Base-by-base conservation (phyloP, 2,329 filamentous ascomycete genomes). In the Venturia pyrina region DNA sequence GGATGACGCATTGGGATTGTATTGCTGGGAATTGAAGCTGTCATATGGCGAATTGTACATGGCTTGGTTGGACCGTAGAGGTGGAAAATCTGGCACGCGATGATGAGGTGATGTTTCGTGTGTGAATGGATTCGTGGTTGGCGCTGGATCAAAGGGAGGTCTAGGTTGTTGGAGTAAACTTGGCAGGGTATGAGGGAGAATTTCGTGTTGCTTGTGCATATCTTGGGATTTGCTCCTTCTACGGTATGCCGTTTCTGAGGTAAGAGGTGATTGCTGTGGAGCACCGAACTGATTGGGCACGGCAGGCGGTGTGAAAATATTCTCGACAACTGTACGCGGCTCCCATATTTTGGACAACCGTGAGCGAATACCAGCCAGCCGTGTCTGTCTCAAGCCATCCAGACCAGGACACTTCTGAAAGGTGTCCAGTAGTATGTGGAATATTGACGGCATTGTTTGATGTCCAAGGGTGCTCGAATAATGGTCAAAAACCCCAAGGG, bases 1-100 rank as follows among this genome's bases (percentile, higher is more conserved):
- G 2, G 53, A 2, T 10, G 15, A 32, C 15, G 28, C 53, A 70
- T 76, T 62, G 71, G 77, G 65, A 75, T 74, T 72, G 60, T 69
- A 70, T 53, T 69, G 68, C 46, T 74, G 69, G 19, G 32, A 13
- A 43, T 64, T 50, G n/a, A 48, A 48, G 8, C 13, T 57, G 15
- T 64, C 37, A 21, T 40, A 46, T 28, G 37, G 44, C 10, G 62
- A 57, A 17, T 15, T 62, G 40, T 43, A 44, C 37, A 62, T 44
- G 40, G 60, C 28, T 44, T 62, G 40, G 13, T 64, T 43, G 15
- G 21, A 40, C 13, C 46, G 11, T n/a, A 32, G 10, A 28, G 62
- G 32, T 50, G 62, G 34, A 28, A 64, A 57, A 37, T 59, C 28
- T 19, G 37, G 15, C 1, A 37, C 15, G 28, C 15, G 37, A 43